phyloP scores from a whole-genome alignment of 78 protist species.

The Dictyostelium firmibasis region DNA sequence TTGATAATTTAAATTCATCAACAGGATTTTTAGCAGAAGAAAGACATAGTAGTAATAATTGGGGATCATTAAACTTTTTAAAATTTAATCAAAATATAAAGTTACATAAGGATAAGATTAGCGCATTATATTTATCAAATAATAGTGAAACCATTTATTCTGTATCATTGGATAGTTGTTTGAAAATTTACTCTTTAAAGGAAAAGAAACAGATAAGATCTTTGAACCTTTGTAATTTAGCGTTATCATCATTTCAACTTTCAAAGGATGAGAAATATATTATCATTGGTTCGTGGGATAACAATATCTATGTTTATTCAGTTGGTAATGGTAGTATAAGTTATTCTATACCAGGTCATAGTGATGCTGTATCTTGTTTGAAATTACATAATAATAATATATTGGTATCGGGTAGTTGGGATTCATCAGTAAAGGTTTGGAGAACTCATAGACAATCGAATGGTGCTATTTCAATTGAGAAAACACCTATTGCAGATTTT shows the following conservation, averaged over 20 bases:
- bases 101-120: slow-evolving; percentile 70
- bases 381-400: slow-evolving; percentile 1
- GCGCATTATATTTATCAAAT: slow-evolving; percentile 68
- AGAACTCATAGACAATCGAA: neutral
- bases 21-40: neutral
- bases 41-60: neutral
- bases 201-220: slow-evolving; percentile 83
- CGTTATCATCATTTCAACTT: slow-evolving; percentile 79
- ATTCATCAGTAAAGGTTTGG: slow-evolving; percentile 86
- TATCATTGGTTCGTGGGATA: slow-evolving; percentile 88
- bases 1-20: neutral
- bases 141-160: slow-evolving; percentile 79
- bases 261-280: slow-evolving; percentile 76
- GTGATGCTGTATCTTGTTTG: slow-evolving; percentile 84
- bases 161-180: slow-evolving; percentile 80
- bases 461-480: slow-evolving; percentile 14
- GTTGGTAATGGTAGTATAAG: slow-evolving; percentile 79
- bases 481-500: slow-evolving; percentile 76
- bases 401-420: slow-evolving; percentile 89
- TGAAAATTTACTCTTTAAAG: slow-evolving; percentile 69
- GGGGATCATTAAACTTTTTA: slow-evolving; percentile 47
- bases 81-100: slow-evolving; percentile 20
- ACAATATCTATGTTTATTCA: slow-evolving; percentile 79
- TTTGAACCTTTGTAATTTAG: slow-evolving; percentile 70
- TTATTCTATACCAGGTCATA: slow-evolving; percentile 74